Evolutionary conservation across 2,329 filamentous ascomycete genomes (phyloP), one percentile per base, ranked within the genome.

Genomic region (Neurospora crassa): DNA sequence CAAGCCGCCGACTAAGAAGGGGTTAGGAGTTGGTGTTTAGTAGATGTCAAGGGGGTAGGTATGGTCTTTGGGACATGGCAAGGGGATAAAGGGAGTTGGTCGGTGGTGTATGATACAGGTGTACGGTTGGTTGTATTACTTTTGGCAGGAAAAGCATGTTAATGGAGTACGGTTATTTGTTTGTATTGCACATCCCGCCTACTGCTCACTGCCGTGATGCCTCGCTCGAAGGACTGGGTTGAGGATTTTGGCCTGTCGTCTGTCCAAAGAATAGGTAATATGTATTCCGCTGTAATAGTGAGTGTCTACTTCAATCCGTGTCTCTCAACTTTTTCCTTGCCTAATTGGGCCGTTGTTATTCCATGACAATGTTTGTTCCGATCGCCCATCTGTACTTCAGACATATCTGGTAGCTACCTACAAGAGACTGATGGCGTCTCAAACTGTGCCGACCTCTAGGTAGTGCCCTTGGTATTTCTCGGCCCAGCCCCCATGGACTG

Each of bases 1-100:
- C 77, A 74, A 71, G 42, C 18, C 42, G 0, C 42, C 42, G 1
- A 45, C 42, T 20, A 45, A 45, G 67, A 72, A 67, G 11, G n/a
- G 24, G 42, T 63, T 34, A 29, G 16, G 40, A 8, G 40, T 40
- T 34, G 42, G 11, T 67, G 24, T 59, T 47, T 47, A 40, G 18
- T 24, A 41, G 40, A 34, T 2, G 34, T 20, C 11, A 63, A 63
- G 42, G 34, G 0, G 34, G 18, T 20, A 45, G 42, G 18, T 45
- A n/a, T 45, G 18, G 18, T 45, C 29, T 29, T 18, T 45, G 42
- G 42, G 42, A 45, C 42, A 11, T 24, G 59, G 14, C n/a, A 5
- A 37, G 40, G 47, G 24, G 24, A 24, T 67, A 67, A 67, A 40
- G 8, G n/a, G 40, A 67, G 45, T 53, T 42, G 20, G 16, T 69